Percentiles rank a stretch among this genome's conserved stretches.
These are phyloP conservation scores for Cubamyces lactineus DNA, from an alignment of 768 basidiomycete species.

Conservation along the genomic window DNA sequence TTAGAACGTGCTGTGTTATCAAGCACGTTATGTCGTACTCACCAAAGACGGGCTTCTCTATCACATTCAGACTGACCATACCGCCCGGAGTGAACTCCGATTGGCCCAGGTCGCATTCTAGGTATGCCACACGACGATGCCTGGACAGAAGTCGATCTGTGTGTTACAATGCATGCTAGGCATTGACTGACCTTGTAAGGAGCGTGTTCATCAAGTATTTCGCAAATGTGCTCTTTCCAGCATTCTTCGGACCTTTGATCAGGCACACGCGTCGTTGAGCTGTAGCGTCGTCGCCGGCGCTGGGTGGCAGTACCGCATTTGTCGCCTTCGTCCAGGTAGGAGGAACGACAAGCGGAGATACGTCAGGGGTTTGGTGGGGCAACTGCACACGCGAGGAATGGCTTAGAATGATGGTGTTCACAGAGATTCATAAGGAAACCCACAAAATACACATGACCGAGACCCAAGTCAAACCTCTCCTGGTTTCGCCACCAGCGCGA, in stretches of 20 bases:
- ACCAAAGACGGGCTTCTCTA: conserved; percentile 77
- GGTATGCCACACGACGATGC: conserved; percentile 81
- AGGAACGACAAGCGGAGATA: conserved; percentile 40
- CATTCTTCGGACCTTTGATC: conserved; percentile 83
- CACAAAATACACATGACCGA: conserved; percentile 56
- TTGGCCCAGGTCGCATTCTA: conserved; percentile 94
- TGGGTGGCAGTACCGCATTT: conserved; percentile 6
- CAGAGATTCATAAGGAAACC: conserved; percentile 22
- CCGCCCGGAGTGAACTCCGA: conserved; percentile 92
- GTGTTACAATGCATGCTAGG: background rate
- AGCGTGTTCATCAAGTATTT: conserved; percentile 73
- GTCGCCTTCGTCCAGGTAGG: conserved; percentile 42
- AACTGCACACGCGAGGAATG: conserved; percentile 34
- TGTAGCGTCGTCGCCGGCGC: background rate
- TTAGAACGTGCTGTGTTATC: background rate
- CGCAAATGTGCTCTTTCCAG: conserved; percentile 90
- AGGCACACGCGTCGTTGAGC: conserved; percentile 48
- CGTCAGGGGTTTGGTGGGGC: conserved; percentile 33
- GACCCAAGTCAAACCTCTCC: conserved; percentile 43
- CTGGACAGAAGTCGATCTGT: conserved; percentile 39
- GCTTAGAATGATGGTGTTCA: conserved; percentile 3
- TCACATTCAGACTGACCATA: conserved; percentile 75
- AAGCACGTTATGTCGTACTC: background rate
- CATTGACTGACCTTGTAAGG: conserved; percentile 50
- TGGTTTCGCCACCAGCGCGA: conserved; percentile 46